Evolutionary conservation across 345 rosid species (phyloP), one percentile per base, ranked within the genome.

Genomic region (Bretschneidera sinensis): DNA sequence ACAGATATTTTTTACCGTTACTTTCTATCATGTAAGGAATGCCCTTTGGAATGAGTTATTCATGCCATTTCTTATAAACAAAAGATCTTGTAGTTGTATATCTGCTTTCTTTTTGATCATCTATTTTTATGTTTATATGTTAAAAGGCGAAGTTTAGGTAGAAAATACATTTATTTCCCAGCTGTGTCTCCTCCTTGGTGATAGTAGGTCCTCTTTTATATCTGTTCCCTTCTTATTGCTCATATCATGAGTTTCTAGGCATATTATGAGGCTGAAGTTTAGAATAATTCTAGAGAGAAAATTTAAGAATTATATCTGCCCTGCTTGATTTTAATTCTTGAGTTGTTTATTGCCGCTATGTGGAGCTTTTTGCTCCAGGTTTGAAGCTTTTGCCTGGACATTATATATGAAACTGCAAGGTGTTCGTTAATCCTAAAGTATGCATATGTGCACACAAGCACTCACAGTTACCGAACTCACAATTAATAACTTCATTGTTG

Each of bases 401-500:
- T 39, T 11, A 7, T 14, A 39, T 39, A 39, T 9, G 45, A 11
- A 5, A 1, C 1, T 39, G 45, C 6, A 11, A 4, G 45, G 10
- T 14, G 16, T 14, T 28, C 33, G 8, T 2, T 39, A 11, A 11
- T 39, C 45, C 15, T 39, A 39, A 11, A 39, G 15, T 39, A 39
- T n/a, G n/a, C n/a, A n/a, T n/a, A n/a, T n/a, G n/a, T n/a, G n/a
- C 45, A 5, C 45, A 39, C 16, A 39, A 39, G 45, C 45, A 39
- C 15, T 1, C 16, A 9, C 15, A 11, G 10, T 39, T 13, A 28
- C 3, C 33, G 8, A 28, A 8, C 9, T 31, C 4, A 14, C 11
- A 39, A 39, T 4, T 39, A 4, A 5, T 7, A 4, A 14, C 11
- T 55, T 21, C 7, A 16, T 5, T 61, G 19, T 67, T 79, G 66